A percentile compares a stretch with the other conserved stretches of the same genome.
phyloP scores from a whole-genome alignment of 1,139 yeast species.

The Blastobotrys petasosporus region DNA sequence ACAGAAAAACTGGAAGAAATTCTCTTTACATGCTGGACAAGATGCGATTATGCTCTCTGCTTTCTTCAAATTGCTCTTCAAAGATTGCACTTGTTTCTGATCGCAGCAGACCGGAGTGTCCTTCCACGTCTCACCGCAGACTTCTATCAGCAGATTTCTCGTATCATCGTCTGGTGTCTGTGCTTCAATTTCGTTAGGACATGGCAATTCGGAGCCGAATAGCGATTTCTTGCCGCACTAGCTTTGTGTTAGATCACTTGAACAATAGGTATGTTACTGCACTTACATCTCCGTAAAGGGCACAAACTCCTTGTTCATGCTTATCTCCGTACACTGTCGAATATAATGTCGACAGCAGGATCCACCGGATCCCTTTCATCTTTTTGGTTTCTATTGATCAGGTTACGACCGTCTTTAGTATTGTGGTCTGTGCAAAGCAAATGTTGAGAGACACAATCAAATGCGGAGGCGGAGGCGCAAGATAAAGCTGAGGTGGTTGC shows the following conservation, averaged over 20 bases:
- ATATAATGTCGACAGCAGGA: background rate
- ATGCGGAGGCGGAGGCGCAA: background rate
- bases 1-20: constrained; percentile 81
- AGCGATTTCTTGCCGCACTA: constrained; percentile 73
- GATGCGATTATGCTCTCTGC: constrained; percentile 80
- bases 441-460: background rate
- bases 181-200: constrained; percentile 54
- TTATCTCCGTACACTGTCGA: constrained; percentile 7
- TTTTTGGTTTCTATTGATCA: background rate
- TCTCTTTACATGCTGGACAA: constrained; percentile 89
- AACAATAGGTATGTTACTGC: background rate
- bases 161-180: constrained; percentile 43
- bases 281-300: constrained; percentile 43
- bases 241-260: background rate
- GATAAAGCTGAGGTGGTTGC: background rate
- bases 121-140: constrained; percentile 71
- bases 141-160: constrained; percentile 42
- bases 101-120: constrained; percentile 49
- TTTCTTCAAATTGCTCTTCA: constrained; percentile 51
- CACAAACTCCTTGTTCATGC: constrained; percentile 41
- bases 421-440: background rate
- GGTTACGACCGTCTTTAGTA: background rate
- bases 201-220: constrained; percentile 77
- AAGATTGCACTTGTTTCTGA: constrained; percentile 40
- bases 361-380: constrained; percentile 2